Evolutionary conservation across 2,329 filamentous ascomycete genomes (phyloP).

Genomic region (Rugonectria rugulosa): DNA sequence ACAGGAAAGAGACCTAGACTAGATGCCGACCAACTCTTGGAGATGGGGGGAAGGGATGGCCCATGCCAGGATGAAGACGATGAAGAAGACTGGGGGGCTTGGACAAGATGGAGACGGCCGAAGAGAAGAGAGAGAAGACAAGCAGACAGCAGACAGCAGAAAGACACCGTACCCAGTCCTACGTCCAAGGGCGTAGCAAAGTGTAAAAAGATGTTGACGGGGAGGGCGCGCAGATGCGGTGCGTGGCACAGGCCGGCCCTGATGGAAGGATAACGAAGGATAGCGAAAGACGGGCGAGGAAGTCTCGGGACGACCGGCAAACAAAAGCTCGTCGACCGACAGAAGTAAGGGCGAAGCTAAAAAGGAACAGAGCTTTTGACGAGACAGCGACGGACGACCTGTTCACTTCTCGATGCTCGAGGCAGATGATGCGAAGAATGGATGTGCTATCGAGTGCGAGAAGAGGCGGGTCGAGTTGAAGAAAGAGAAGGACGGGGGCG

Average conservation of each 20-base stretch:
- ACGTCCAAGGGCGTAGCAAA: constrained; percentile 25
- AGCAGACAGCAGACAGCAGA: too few relatives aligned
- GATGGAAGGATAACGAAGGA: constrained; percentile 23
- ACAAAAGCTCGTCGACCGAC: constrained; percentile 22
- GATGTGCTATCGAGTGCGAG: constrained; percentile 21
- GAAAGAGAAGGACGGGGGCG: constrained; percentile 34
- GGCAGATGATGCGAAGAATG: constrained; percentile 21
- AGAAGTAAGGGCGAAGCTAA: constrained; percentile 1
- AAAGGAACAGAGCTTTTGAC: constrained; percentile 7
- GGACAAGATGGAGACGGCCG: constrained; percentile 14
- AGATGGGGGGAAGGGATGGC: constrained; percentile 31
- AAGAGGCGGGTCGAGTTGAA: constrained; percentile 38
- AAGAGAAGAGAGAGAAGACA: constrained; percentile 20
- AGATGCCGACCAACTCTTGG: constrained; percentile 34
- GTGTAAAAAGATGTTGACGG: constrained; percentile 26
- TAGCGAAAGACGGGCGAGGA: constrained; percentile 21
- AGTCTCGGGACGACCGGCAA: constrained; percentile 14
- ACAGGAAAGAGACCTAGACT: constrained; percentile 23
- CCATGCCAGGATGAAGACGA: constrained; percentile 23
- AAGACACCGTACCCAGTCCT: constrained; percentile 34
- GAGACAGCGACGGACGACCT: constrained; percentile 24
- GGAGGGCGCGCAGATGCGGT: constrained; percentile 18
- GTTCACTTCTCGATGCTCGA: constrained; percentile 24
- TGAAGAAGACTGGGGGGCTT: constrained; percentile 3
- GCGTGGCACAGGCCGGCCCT: constrained; percentile 22